These are phyloP conservation scores for Gossypium raimondii DNA, from an alignment of 345 rosid species.

Conservation along the genomic window DNA sequence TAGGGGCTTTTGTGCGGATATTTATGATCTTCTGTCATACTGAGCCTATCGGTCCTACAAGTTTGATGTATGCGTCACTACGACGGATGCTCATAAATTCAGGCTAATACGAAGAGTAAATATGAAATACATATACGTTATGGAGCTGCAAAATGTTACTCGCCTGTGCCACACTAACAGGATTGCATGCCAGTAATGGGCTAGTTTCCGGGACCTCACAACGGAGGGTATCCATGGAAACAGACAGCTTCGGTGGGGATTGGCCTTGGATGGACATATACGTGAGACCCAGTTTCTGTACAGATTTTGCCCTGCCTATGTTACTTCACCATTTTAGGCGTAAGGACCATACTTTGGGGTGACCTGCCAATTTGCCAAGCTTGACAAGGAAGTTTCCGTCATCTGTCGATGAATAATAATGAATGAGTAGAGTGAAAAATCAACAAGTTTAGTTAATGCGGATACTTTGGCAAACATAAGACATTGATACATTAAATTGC, in stretches of 20 bases:
- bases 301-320: conserved; percentile 17
- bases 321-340: too few species aligned
- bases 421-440: background rate
- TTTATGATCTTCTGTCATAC: too few species aligned
- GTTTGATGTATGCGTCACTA: too few species aligned
- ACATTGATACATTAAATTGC: conserved; percentile 5
- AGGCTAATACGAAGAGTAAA: too few species aligned
- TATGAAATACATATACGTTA: too few species aligned
- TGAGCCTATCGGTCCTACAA: too few species aligned
- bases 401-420: conserved; percentile 41
- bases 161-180: too few species aligned
- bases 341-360: conserved; percentile 40
- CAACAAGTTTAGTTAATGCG: background rate
- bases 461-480: background rate
- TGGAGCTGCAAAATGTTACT: too few species aligned
- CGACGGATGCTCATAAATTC: too few species aligned
- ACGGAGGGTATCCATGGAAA: conserved; percentile 33
- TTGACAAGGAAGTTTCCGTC: conserved; percentile 68
- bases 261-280: conserved; percentile 56
- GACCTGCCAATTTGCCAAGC: conserved; percentile 64
- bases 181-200: too few species aligned
- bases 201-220: too few species aligned
- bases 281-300: conserved; percentile 50
- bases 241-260: conserved; percentile 44
- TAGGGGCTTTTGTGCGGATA: too few species aligned